Evolutionary conservation across 441 rosid species (phyloP).

Genomic region (Gossypium schwendimanii): DNA sequence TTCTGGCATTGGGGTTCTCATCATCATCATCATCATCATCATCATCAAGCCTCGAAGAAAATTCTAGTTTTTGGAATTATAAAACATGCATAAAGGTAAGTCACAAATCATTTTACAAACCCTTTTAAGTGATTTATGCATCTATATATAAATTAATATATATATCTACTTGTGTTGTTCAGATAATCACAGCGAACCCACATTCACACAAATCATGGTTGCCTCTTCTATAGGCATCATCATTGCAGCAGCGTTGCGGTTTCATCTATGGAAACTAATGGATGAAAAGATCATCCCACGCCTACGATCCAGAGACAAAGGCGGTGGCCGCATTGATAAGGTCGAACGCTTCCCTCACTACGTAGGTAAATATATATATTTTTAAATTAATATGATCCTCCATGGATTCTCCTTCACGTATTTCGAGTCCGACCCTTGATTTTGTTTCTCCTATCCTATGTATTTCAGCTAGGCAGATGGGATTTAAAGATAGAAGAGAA

Average conservation of each 20-base stretch:
- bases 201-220: slow-evolving; percentile 50
- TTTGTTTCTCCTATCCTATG: neutral
- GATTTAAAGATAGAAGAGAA: slow-evolving; percentile 74
- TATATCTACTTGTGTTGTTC: neutral
- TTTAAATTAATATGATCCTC: neutral
- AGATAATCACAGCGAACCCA: slow-evolving; percentile 39
- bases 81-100: slow-evolving; percentile 40
- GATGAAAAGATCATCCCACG: slow-evolving; percentile 68
- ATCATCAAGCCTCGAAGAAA: slow-evolving; percentile 10
- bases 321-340: slow-evolving; percentile 42
- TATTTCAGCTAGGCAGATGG: slow-evolving; percentile 82
- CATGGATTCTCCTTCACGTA: neutral
- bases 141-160: neutral
- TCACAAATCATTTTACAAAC: neutral
- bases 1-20: slow-evolving; percentile 11
- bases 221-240: slow-evolving; percentile 61
- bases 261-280: slow-evolving; percentile 38
- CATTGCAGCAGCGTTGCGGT: slow-evolving; percentile 53
- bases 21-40: neutral
- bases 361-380: slow-evolving; percentile 52
- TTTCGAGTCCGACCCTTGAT: neutral
- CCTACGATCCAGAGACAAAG: slow-evolving; percentile 35
- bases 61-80: slow-evolving; percentile 9
- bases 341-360: slow-evolving; percentile 92
- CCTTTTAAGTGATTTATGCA: neutral